Conservation (phyloP, 257 asterid species). For the Vinca minor region DNA sequence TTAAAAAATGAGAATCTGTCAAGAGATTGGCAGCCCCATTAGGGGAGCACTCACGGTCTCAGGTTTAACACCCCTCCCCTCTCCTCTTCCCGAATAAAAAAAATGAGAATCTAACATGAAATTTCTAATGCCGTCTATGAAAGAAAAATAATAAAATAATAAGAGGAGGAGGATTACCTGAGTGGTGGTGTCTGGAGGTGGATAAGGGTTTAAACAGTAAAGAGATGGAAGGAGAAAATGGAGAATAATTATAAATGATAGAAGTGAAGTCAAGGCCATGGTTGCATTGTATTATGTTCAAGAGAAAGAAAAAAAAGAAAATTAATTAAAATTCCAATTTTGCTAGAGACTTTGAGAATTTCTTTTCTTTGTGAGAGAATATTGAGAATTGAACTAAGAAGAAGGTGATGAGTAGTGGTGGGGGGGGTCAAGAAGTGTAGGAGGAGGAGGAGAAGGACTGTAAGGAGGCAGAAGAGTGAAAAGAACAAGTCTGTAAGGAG, state of each 20-base stretch:
- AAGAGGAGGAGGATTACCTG: conserved; percentile 10
- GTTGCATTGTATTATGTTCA: conserved; percentile 47
- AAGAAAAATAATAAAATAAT: not conserved
- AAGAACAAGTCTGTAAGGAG: conserved; percentile 53
- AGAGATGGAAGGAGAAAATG: conserved; percentile 26
- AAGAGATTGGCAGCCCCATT: too few relatives aligned
- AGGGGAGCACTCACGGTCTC: too few relatives aligned
- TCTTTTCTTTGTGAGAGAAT: not conserved
- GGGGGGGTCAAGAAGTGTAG: not conserved
- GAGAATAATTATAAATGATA: conserved; percentile 27
- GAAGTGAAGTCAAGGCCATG: conserved; percentile 37
- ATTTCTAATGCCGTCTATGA: too few relatives aligned
- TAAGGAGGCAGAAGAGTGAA: conserved; percentile 35
- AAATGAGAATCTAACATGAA: too few relatives aligned
- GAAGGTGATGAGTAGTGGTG: not conserved
- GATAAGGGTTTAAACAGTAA: conserved; percentile 22
- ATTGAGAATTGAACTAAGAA: not conserved
- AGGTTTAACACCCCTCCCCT: too few relatives aligned
- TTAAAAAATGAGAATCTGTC: too few relatives aligned
- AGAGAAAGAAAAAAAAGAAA: too few relatives aligned
- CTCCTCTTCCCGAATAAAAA: too few relatives aligned
- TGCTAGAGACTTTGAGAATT: too few relatives aligned
- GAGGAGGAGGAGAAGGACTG: not conserved
- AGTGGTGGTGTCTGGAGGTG: conserved; percentile 17
- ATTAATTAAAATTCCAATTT: not conserved